These are phyloP conservation scores for Cordyceps fumosorosea DNA, from an alignment of 2,329 filamentous ascomycete genomes.

Conservation along the genomic window DNA sequence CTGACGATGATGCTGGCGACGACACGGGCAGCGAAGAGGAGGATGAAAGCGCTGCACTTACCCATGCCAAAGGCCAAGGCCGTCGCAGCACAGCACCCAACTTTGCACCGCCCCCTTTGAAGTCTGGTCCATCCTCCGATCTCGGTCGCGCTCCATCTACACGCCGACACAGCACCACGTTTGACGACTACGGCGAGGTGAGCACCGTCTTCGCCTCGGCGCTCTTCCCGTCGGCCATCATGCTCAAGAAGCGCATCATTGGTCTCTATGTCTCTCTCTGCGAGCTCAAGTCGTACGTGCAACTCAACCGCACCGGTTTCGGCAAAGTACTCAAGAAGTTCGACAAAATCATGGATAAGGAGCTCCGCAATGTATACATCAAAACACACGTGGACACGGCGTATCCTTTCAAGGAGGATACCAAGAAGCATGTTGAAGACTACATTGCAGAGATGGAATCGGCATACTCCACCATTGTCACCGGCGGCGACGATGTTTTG, in stretches of 20 bases:
- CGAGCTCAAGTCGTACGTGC: slow-evolving; percentile 91
- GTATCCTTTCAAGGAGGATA: slow-evolving; percentile 72
- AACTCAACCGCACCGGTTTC: slow-evolving; percentile 95
- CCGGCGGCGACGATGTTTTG: slow-evolving; percentile 66
- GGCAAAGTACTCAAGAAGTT: slow-evolving; percentile 97
- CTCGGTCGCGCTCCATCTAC: slow-evolving; percentile 38
- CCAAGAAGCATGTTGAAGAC: slow-evolving; percentile 62
- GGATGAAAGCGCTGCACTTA: slow-evolving; percentile 51
- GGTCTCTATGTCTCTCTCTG: slow-evolving; percentile 86
- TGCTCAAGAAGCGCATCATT: slow-evolving; percentile 86
- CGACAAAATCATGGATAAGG: slow-evolving; percentile 87
- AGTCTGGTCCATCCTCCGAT: slow-evolving; percentile 58
- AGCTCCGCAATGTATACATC: slow-evolving; percentile 72
- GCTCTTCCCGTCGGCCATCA: slow-evolving; percentile 62
- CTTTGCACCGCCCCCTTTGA: slow-evolving; percentile 37
- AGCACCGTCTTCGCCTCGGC: slow-evolving; percentile 53
- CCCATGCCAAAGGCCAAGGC: slow-evolving; percentile 33
- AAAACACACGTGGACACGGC: slow-evolving; percentile 65
- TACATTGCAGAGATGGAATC: slow-evolving; percentile 69
- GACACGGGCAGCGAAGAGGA: slow-evolving; percentile 61
- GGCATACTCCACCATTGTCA: slow-evolving; percentile 75
- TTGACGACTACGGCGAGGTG: slow-evolving; percentile 74
- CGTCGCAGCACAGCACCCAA: slow-evolving; percentile 31
- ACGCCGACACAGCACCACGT: slow-evolving; percentile 59
- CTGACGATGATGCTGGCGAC: slow-evolving; percentile 52